Percentiles rank a stretch among this genome's conserved stretches.
Evolutionary conservation across 192 early-diverging fungal genomes (phyloP).

Genomic region (Coemansia sp.): DNA sequence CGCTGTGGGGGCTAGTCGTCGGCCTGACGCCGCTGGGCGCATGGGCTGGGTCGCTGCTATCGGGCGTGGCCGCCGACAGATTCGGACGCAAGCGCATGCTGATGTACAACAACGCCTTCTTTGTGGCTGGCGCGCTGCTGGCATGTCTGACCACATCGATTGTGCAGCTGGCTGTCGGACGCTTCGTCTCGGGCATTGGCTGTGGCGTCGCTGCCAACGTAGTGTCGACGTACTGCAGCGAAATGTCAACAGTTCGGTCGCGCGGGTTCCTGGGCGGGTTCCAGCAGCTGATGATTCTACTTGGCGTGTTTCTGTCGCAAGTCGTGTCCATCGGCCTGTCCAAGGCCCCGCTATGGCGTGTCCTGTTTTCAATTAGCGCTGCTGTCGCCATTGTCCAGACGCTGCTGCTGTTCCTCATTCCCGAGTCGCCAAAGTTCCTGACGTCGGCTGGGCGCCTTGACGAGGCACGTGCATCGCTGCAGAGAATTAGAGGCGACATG

Average conservation of each 20-base stretch:
- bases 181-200: constrained; percentile 75
- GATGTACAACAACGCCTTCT: constrained; percentile 66
- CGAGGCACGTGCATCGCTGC: constrained; percentile 57
- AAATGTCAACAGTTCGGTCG: constrained; percentile 64
- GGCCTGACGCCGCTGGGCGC: constrained; percentile 70
- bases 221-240: constrained; percentile 79
- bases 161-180: constrained; percentile 59
- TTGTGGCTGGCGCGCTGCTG: constrained; percentile 62
- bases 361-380: constrained; percentile 64
- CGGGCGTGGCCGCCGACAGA: constrained; percentile 61
- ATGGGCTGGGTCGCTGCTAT: constrained; percentile 73
- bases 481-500: constrained; percentile 54
- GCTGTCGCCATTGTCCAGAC: constrained; percentile 64
- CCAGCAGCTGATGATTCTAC: constrained; percentile 82
- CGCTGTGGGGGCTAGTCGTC: constrained; percentile 62
- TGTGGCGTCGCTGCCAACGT: constrained; percentile 74
- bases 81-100: constrained; percentile 70
- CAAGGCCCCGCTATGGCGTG: constrained; percentile 67
- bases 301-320: constrained; percentile 78
- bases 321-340: constrained; percentile 65
- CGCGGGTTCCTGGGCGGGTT: constrained; percentile 74
- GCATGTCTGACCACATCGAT: constrained; percentile 61
- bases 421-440: constrained; percentile 75
- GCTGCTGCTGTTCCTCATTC: constrained; percentile 66
- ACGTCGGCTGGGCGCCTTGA: constrained; percentile 58